Evolutionary conservation across 2,329 filamentous ascomycete species (phyloP), one percentile per base, ranked within the genome.

Genomic region (Davidsoniella neocaledoniae): DNA sequence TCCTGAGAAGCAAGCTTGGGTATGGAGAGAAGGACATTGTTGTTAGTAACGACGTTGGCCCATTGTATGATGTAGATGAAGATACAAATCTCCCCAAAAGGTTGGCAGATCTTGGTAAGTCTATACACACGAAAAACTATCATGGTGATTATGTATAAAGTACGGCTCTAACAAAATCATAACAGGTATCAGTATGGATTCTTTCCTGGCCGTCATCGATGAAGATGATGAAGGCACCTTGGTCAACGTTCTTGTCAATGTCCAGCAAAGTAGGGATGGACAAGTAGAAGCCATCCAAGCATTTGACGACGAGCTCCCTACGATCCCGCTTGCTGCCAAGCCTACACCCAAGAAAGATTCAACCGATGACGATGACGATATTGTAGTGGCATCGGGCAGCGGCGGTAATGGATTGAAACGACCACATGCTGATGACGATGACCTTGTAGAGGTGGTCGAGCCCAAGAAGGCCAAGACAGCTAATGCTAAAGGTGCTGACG

Each of bases 41-140:
- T 3, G 68, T 96, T 52, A 83, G 75, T 59, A 86, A 76, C 51
- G 81, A 86, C 5, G 69, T 74, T 8, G 81, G 81, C 46, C 71
- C 88, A n/a, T 71, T 96, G 40, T 96, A 94, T 58, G 91, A 96
- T 58, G 76, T 81, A 0, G 91, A 96, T 50, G 77, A 94, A 58
- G 86, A 86, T 4, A 85, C 93, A 51, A 93, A 95, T 58, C 68
- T 96, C 1, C 64, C 70, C 1, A 93, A 86, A 68, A 87, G 83
- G 54, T 72, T 98, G 46, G 71, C 65, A 23, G 84, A 94, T 17
- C 71, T 95, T 7, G 84, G 77, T 76, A 68, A 57, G 67, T 47
- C 50, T 46, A 16, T 23, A 50, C 49, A 4, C 10, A 3, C 12
- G 8, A 33, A 9, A 33, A 26, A 37, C 54, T 36, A 45, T 38